Conservation (phyloP, 2,329 filamentous ascomycete genomes). For the Chaetomium strumarium region DNA sequence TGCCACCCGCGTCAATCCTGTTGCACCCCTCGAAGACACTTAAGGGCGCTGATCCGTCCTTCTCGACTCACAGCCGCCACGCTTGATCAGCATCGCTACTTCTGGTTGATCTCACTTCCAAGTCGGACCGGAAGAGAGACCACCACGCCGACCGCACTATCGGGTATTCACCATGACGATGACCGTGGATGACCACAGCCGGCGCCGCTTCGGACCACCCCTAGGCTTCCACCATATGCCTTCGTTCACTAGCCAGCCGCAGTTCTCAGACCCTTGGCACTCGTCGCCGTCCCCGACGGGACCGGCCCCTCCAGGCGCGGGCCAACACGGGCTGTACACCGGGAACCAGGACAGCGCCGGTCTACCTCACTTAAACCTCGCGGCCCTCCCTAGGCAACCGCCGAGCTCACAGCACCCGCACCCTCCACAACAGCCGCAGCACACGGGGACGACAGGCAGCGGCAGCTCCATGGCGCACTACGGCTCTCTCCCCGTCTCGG, state of each 20-base stretch:
- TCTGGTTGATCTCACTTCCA: constrained; percentile 21
- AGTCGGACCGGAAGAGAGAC: constrained; percentile 11
- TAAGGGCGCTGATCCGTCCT: constrained; percentile 57
- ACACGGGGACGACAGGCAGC: constrained; percentile 41
- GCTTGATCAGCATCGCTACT: constrained; percentile 43
- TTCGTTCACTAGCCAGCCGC: constrained; percentile 57
- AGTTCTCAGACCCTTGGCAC: constrained; percentile 88
- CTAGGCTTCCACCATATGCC: constrained; percentile 78
- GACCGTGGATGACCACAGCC: constrained; percentile 78
- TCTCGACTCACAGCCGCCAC: constrained; percentile 20
- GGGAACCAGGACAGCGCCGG: constrained; percentile 51
- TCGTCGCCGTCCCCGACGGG: constrained; percentile 47
- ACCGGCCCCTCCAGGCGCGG: constrained; percentile 40
- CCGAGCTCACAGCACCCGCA: constrained; percentile 28
- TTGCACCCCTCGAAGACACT: constrained; percentile 42
- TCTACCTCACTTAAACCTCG: constrained; percentile 52
- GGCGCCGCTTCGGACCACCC: constrained; percentile 69
- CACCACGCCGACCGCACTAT: constrained; percentile 4
- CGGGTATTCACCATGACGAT: constrained; percentile 68
- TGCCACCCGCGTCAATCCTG: constrained; percentile 27
- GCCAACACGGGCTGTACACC: constrained; percentile 55
- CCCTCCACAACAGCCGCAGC: constrained; percentile 36
- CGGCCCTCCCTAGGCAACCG: constrained; percentile 50
- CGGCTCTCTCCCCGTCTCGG: constrained; percentile 64
- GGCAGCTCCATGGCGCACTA: constrained; percentile 66